Conservation (phyloP, 2,329 filamentous ascomycete species). For the Myriosclerotinia duriaeana region DNA sequence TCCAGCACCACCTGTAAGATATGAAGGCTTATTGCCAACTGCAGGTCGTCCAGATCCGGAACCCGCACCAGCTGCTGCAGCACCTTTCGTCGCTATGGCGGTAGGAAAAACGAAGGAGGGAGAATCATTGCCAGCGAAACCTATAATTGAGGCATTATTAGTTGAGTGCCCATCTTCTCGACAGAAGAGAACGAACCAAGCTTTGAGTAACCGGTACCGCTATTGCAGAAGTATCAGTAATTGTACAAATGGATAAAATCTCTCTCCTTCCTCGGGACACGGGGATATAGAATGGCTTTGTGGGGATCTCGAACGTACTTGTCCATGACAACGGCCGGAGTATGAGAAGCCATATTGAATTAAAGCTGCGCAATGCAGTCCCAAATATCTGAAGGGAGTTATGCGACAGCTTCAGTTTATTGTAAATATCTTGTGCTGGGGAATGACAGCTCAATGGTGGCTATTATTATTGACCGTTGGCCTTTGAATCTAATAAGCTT, state of each 20-base stretch:
- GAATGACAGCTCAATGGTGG: slow-evolving; percentile 11
- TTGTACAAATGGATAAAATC: slow-evolving; percentile 11
- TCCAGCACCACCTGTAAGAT: slow-evolving; percentile 86
- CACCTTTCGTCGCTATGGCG: slow-evolving; percentile 92
- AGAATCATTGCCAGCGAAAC: slow-evolving; percentile 98
- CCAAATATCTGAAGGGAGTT: slow-evolving; percentile 32
- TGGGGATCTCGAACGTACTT: slow-evolving; percentile 68
- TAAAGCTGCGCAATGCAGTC: slow-evolving; percentile 34
- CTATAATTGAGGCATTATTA: slow-evolving; percentile 47
- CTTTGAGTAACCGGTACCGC: slow-evolving; percentile 99
- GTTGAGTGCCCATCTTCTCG: not conserved
- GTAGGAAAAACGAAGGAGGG: slow-evolving; percentile 99
- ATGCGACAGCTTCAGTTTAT: slow-evolving; percentile 36
- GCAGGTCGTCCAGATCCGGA: slow-evolving; percentile 85
- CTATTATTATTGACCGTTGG: slow-evolving; percentile 14
- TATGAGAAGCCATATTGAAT: slow-evolving; percentile 87
- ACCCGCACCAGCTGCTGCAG: slow-evolving; percentile 66
- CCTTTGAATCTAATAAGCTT: slow-evolving; percentile 22
- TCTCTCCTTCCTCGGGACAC: slow-evolving; percentile 13
- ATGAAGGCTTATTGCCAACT: slow-evolving; percentile 92
- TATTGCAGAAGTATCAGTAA: slow-evolving; percentile 47
- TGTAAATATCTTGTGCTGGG: slow-evolving; percentile 12
- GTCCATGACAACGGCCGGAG: slow-evolving; percentile 99
- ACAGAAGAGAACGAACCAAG: slow-evolving; percentile 65
- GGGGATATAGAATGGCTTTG: slow-evolving; percentile 26